These are phyloP conservation scores for Mycena kentingensis DNA, from an alignment of 768 basidiomycete species.

Conservation along the genomic window DNA sequence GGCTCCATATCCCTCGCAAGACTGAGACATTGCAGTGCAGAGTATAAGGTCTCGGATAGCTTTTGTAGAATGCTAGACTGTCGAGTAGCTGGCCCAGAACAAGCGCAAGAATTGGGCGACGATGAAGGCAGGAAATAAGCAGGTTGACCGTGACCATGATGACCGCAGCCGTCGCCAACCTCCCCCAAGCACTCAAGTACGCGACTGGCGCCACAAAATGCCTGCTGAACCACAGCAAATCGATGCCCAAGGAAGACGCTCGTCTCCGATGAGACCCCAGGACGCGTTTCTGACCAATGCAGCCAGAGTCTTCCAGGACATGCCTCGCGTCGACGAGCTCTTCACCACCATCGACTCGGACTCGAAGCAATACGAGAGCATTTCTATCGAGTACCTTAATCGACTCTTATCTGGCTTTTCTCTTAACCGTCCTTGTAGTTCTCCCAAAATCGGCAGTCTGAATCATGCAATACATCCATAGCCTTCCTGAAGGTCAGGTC, in stretches of 20 bases:
- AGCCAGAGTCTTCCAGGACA: too few species aligned
- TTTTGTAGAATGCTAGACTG: too few species aligned
- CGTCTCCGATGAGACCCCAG: conserved; percentile 23
- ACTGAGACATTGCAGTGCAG: too few species aligned
- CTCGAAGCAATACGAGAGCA: conserved; percentile 70
- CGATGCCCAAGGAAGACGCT: conserved; percentile 64
- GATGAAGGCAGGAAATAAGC: too few species aligned
- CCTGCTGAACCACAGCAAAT: conserved; percentile 59
- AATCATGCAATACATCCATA: conserved; percentile 85
- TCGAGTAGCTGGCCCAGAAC: too few species aligned
- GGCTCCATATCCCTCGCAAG: too few species aligned
- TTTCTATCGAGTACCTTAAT: conserved; percentile 72
- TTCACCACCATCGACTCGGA: conserved; percentile 80
- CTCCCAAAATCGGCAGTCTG: conserved; percentile 83
- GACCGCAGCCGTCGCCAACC: conserved; percentile 39
- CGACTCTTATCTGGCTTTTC: background rate
- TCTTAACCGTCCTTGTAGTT: conserved; percentile 44
- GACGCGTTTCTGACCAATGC: conserved; percentile 1
- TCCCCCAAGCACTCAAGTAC: conserved; percentile 69
- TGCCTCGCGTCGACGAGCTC: conserved; percentile 68
- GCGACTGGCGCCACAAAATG: conserved; percentile 79
- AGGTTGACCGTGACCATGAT: too few species aligned
- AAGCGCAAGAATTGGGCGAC: too few species aligned
- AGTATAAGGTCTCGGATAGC: too few species aligned
- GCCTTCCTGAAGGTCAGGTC: conserved; percentile 54